Evolutionary conservation across 208 protist species (phyloP).

Genomic region (Leishmania aethiopica): DNA sequence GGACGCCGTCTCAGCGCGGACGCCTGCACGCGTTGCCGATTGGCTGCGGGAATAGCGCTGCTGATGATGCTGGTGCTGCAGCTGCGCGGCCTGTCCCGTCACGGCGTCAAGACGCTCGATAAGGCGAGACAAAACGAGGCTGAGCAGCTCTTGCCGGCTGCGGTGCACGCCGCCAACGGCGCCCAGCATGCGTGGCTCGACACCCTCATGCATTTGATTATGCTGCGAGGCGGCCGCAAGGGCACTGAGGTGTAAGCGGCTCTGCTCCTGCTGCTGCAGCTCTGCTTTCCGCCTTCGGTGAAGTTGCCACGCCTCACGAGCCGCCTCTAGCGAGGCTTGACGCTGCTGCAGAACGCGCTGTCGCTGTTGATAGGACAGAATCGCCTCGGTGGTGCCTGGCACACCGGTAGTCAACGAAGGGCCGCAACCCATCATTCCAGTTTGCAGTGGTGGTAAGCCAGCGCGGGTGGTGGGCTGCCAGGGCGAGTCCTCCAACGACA

Average conservation of each 20-base stretch:
- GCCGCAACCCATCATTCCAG: background rate
- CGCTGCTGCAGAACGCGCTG: conserved; percentile 30
- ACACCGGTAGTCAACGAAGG: background rate
- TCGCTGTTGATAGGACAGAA: conserved; percentile 34
- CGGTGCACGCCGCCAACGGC: background rate
- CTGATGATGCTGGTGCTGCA: background rate
- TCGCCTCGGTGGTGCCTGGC: conserved; percentile 21
- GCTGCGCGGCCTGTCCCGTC: conserved; percentile 13
- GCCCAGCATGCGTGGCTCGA: background rate
- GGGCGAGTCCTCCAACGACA: conserved; percentile 18
- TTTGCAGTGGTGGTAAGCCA: background rate
- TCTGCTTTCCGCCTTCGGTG: conserved; percentile 17
- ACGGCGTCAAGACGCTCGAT: conserved; percentile 39
- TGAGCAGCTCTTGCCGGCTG: conserved; percentile 4
- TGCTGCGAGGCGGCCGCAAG: background rate
- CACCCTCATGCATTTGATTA: background rate
- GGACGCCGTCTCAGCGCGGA: background rate
- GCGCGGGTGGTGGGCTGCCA: conserved; percentile 1
- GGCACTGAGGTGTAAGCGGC: background rate
- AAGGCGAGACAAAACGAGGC: conserved; percentile 15
- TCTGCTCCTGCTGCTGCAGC: conserved; percentile 15
- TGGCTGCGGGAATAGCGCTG: background rate
- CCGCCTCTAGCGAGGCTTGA: conserved; percentile 35
- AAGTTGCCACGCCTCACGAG: conserved; percentile 35
- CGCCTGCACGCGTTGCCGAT: background rate